These are phyloP conservation scores for Diaporthe sp. DNA, from an alignment of 2,329 filamentous ascomycete species.

Conservation along the genomic window DNA sequence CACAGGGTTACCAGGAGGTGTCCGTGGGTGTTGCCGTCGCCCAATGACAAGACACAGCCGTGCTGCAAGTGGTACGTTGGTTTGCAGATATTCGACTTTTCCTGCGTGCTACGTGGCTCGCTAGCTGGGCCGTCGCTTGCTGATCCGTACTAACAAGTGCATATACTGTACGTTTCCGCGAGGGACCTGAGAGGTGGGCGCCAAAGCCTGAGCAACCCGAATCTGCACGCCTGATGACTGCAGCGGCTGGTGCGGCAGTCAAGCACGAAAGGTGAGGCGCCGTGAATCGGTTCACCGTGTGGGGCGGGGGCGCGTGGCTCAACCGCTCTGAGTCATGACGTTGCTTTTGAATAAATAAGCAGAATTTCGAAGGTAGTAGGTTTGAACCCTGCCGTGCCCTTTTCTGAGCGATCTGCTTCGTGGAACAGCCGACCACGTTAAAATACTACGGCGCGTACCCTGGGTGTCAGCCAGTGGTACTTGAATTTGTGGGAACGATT, in stretches of 20 bases:
- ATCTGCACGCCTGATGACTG: slow-evolving; percentile 1
- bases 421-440: too few species aligned
- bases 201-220: slow-evolving; percentile 27
- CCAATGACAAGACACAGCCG: slow-evolving; percentile 25
- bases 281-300: slow-evolving; percentile 21
- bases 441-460: too few species aligned
- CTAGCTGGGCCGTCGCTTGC: slow-evolving; percentile 38
- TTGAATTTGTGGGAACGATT: too few species aligned
- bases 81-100: slow-evolving; percentile 35
- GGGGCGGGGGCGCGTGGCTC: too few species aligned
- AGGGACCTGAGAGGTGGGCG: slow-evolving; percentile 26
- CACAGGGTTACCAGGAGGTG: slow-evolving; percentile 23
- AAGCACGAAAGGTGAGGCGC: slow-evolving; percentile 13
- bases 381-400: too few species aligned
- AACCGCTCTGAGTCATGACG: too few species aligned
- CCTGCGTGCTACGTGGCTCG: slow-evolving; percentile 43
- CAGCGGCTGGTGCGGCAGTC: slow-evolving; percentile 27
- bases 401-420: too few species aligned
- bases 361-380: too few species aligned
- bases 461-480: too few species aligned
- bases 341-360: too few species aligned
- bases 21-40: slow-evolving; percentile 6
- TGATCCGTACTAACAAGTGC: slow-evolving; percentile 26
- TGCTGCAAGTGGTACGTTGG: slow-evolving; percentile 34
- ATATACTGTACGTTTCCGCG: slow-evolving; percentile 1